Base-by-base conservation (phyloP, 257 asterid species). In the Salvia rosmarinus region DNA sequence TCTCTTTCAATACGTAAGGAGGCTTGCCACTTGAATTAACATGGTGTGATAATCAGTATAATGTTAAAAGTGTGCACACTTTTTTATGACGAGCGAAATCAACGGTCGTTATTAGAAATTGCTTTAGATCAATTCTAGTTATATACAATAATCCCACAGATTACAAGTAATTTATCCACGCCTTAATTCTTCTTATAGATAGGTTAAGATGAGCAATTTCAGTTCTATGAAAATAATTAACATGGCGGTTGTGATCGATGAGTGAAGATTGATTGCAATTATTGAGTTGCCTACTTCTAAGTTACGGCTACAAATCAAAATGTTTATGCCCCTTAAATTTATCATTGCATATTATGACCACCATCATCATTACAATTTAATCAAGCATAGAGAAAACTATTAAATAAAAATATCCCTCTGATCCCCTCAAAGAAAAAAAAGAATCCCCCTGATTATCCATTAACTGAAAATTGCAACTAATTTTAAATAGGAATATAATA, bases 211-310 rank as follows among this genome's bases (percentile, higher is more conserved):
- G 10, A 25, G 3, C 30, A 49, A 16, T 9, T 49, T 1, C 14
- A 43, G 20, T 57, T 16, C 1, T 44, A 19, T 59, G 23, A 59
- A 28, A 59, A n/a, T n/a, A 58, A 51, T n/a, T 19, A 19, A 51
- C 50, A 35, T 61, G 49, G 17, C 34, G 40, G 19, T 32, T 40
- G 43, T 68, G 20, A 57, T 23, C 34, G 37, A 23, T 71, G 63
- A 61, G 63, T 62, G 47, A 14, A 68, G 43, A 6, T 60, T 47
- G 37, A 51, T 62, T 39, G 37, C 42, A 72, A 50, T 64, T 30
- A 44, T 52, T 12, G 11, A 25, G 49, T 42, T 54, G 78, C 51
- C 73, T 75, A 37, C 84, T 80, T 80, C 78, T 43, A 80, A 71
- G 81, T 35, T 72, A 72, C 47, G 84, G 34, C 42, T 64, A 43